These are phyloP conservation scores for Alternaria triticina DNA, from an alignment of 2,329 filamentous ascomycete genomes.

Conservation along the genomic window DNA sequence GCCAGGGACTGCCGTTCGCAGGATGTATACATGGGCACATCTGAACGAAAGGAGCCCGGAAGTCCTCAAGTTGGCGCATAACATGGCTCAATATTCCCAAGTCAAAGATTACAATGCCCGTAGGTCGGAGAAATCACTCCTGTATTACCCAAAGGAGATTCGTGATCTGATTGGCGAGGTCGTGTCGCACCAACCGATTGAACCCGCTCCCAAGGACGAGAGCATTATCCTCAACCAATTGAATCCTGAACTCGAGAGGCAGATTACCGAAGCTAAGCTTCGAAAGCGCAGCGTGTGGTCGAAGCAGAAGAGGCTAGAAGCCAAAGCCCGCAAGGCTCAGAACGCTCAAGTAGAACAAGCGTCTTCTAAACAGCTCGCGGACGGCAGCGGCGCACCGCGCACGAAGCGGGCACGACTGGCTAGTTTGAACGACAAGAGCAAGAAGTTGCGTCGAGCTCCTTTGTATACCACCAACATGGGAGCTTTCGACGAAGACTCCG, in stretches of 20 bases:
- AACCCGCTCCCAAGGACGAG: constrained; percentile 36
- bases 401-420: constrained; percentile 30
- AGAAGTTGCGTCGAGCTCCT: constrained; percentile 22
- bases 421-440: constrained; percentile 36
- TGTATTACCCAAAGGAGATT: constrained; percentile 43
- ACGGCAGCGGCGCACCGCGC: constrained; percentile 9
- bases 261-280: constrained; percentile 26
- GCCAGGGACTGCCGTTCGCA: constrained; percentile 53
- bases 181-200: constrained; percentile 22
- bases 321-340: constrained; percentile 24
- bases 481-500: constrained; percentile 16
- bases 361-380: constrained; percentile 11
- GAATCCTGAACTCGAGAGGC: constrained; percentile 27
- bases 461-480: constrained; percentile 4
- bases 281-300: constrained; percentile 19
- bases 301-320: constrained; percentile 24
- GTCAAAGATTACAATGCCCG: constrained; percentile 4
- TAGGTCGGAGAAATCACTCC: constrained; percentile 27
- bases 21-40: constrained; percentile 57
- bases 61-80: constrained; percentile 57
- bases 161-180: constrained; percentile 31
- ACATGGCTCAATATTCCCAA: constrained; percentile 55
- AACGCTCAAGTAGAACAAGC: constrained; percentile 27
- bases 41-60: constrained; percentile 53
- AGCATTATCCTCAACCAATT: constrained; percentile 32